Evolutionary conservation across 2,329 filamentous ascomycete species (phyloP).

Genomic region (Scedosporium minutisporum): DNA sequence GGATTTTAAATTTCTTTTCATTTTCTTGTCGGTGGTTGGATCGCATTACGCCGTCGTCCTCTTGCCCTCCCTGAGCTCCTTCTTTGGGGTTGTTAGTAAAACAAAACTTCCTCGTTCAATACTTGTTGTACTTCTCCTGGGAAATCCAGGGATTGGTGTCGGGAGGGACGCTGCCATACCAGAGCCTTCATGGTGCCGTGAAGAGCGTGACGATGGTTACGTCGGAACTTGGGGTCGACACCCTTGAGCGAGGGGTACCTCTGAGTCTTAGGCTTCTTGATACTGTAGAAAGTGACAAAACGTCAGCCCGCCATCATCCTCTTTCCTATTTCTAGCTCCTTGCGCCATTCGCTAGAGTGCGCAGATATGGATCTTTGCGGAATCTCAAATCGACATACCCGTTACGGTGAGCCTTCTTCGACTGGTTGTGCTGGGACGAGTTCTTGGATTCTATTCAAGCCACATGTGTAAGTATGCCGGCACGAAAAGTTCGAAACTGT

Average conservation of each 20-base stretch:
- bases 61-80: conserved; percentile 96
- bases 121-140: not conserved
- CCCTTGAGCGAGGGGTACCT: conserved; percentile 98
- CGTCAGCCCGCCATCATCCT: not conserved
- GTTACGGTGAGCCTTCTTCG: conserved; percentile 98
- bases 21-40: not conserved
- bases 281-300: conserved; percentile 45
- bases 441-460: conserved; percentile 84
- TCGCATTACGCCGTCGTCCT: conserved; percentile 63
- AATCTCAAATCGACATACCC: conserved; percentile 48
- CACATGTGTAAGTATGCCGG: conserved; percentile 1
- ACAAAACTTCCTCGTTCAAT: not conserved
- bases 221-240: conserved; percentile 98
- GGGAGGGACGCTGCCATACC: conserved; percentile 50
- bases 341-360: not conserved
- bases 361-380: not conserved
- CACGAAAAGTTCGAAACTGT: too few species aligned
- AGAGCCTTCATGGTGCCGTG: conserved; percentile 97
- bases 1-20: not conserved
- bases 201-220: conserved; percentile 99
- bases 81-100: conserved; percentile 48
- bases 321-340: conserved; percentile 10
- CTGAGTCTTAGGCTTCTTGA: conserved; percentile 99
- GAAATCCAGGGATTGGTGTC: not conserved
- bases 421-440: conserved; percentile 98